Evolutionary conservation across 352 stramenopile genomes (phyloP), one percentile per base, ranked within the genome.

Genomic region (Globisporangium heterothallicum): DNA sequence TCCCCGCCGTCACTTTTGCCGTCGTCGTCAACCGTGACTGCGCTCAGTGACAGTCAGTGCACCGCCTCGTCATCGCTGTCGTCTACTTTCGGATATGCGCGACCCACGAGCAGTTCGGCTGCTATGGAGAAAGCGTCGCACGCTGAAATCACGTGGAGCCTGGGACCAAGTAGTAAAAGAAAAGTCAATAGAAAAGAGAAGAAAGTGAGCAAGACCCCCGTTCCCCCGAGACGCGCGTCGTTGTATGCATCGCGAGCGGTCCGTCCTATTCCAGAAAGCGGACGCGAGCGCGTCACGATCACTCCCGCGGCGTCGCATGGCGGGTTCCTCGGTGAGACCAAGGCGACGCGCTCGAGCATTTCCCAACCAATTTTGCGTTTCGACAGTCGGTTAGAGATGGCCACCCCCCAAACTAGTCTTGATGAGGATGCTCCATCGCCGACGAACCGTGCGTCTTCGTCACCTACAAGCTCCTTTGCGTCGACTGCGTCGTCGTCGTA

Each of bases 401-500:
- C 40, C 10, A 46, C 3, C 18, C 38, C 25, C 18, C 10, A 10
- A 7, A 32, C 22, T 25, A 24, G 4, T 18, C 36, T 36, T 49
- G 18, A 25, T 14, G 46, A 45, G 5, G 34, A 38, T 12, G 14
- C 35, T 6, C 42, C 44, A 21, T 19, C 50, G 8, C 42, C 51
- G 19, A 71, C 22, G 27, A 61, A 63, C 10, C 27, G 54, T 21
- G 38, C 34, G 18, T 59, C 63, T 21, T 52, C 55, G 22, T 54
- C 65, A 13, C 49, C 36, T 2, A 59, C 53, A 8, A 58, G 42
- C 9, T 89, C 78, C 0, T 53, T 53, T 4, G 64, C 66, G 2
- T 83, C 75, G 4, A 80, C 72, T 4, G 53, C 54, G 0, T 83
- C 74, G 10, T 69, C 68, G 19, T 67, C 74, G 4, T 70, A n/a